These are phyloP conservation scores for Penicillium psychrosexuale DNA, from an alignment of 2,329 filamentous ascomycete species.

Conservation along the genomic window DNA sequence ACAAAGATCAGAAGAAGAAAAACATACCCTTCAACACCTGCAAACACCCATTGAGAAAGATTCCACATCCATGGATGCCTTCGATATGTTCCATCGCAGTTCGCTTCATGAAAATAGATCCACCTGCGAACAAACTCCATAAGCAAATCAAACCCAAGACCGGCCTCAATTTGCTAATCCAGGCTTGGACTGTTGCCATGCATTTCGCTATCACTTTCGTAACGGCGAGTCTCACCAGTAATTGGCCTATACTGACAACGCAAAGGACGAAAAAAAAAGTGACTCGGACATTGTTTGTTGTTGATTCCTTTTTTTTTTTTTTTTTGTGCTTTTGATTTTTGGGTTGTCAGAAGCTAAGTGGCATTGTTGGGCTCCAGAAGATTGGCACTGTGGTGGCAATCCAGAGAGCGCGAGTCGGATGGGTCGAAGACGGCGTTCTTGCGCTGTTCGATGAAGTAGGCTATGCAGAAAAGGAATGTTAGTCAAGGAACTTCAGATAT, in stretches of 20 bases:
- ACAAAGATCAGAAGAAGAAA: background rate
- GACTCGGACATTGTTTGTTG: background rate
- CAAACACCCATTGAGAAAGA: slow-evolving; percentile 1
- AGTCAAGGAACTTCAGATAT: background rate
- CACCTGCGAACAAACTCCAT: slow-evolving; percentile 5
- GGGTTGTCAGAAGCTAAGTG: background rate
- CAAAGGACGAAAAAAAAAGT: background rate
- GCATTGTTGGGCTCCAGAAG: slow-evolving; percentile 28
- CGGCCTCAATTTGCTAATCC: background rate
- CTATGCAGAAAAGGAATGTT: slow-evolving; percentile 20
- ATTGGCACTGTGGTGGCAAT: slow-evolving; percentile 39
- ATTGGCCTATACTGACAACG: background rate
- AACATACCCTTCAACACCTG: background rate
- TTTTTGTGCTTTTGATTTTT: background rate
- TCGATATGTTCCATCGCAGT: background rate
- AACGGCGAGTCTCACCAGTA: background rate
- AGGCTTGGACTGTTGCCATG: background rate
- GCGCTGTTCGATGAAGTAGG: slow-evolving; percentile 39
- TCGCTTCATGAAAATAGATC: slow-evolving; percentile 2
- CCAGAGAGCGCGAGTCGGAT: slow-evolving; percentile 41
- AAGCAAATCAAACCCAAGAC: background rate
- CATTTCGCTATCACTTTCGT: slow-evolving; percentile 6
- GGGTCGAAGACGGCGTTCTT: slow-evolving; percentile 39
- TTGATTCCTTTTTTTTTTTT: background rate
- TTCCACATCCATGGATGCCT: background rate